Base-by-base conservation (phyloP, 495 filamentous ascomycete species). In the Elaphomyces granulatus region DNA sequence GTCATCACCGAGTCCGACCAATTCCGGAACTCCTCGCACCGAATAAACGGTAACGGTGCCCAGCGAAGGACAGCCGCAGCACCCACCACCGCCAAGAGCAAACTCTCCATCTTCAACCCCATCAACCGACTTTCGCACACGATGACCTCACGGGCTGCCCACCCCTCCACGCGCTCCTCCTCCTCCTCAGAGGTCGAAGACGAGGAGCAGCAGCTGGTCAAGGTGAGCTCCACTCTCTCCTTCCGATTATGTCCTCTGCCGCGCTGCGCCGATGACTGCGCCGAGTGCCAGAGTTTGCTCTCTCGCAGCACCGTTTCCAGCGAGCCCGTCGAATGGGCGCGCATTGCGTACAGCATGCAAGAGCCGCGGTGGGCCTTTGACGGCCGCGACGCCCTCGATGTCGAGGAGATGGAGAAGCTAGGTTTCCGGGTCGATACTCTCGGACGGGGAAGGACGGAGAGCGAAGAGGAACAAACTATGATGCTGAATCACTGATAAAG, bases 351-450 rank as follows among this genome's bases (percentile, higher is more conserved):
- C 17, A 56, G 61, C 20, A 81, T 86, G 78, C 63, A 67, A 34
- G 71, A 76, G 40, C 81, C 80, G 2, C 72, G 69, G 43, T 80
- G 73, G 62, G 59, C 84, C 3, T 84, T 86, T 52, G 81, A 86
- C 42, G 81, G 81, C 12, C 69, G 77, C 20, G 71, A 75, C 19
- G 59, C 80, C 17, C 52, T 84, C 10, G 71, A 83, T 47, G 57
- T 61, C 6, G 49, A 45, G 10, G 66, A 68, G 43, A 28, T 28
- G 23, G 63, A 67, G 28, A 59, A 52, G 31, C 50, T 82, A 20
- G 79, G 77, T 0, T 69, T 82, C 17, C 43, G 49, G 7, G 47
- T 56, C 15, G 51, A 56, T 16, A 41, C 41, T 20, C 40, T 58
- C 30, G 54, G 57, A 9, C 44, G 50, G 23, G 12, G 23, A 28